Evolutionary conservation across 805 yeast species (phyloP).

Genomic region (Clavispora fructus): DNA sequence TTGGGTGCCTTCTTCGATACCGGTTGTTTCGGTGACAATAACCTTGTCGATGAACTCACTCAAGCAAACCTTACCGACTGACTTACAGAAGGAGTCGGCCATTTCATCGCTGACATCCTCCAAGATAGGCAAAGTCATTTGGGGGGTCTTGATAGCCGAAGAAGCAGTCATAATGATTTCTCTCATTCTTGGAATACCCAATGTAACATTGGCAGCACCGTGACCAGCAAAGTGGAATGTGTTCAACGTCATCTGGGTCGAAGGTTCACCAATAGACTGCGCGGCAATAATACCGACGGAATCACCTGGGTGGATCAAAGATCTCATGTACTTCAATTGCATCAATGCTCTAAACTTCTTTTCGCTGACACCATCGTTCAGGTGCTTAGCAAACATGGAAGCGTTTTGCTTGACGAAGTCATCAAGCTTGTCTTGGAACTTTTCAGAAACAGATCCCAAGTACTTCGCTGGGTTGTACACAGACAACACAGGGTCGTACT

Average conservation of each 20-base stretch:
- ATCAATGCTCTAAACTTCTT: constrained; percentile 92
- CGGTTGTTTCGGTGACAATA: constrained; percentile 83
- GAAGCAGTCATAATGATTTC: constrained; percentile 99
- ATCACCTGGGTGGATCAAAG: constrained; percentile 93
- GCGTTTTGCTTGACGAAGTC: constrained; percentile 54
- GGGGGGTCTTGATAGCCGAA: constrained; percentile 94
- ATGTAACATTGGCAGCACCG: constrained; percentile 99
- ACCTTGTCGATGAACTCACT: constrained; percentile 87
- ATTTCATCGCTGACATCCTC: constrained; percentile 75
- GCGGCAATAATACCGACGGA: constrained; percentile 98
- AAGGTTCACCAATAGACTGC: constrained; percentile 98
- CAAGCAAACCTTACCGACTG: constrained; percentile 76
- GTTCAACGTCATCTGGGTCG: constrained; percentile 97
- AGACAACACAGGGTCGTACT: constrained; percentile 86
- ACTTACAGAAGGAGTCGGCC: constrained; percentile 91
- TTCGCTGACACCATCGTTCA: constrained; percentile 50
- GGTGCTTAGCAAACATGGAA: constrained; percentile 48
- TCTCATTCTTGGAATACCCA: constrained; percentile 99
- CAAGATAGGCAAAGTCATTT: constrained; percentile 87
- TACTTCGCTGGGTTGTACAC: constrained; percentile 84
- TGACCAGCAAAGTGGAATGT: constrained; percentile 99
- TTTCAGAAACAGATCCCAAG: constrained; percentile 89
- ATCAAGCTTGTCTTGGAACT: constrained; percentile 78
- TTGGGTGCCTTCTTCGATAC: constrained; percentile 43
- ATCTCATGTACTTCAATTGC: constrained; percentile 98